Percentiles rank a stretch among this genome's conserved stretches.
Evolutionary conservation across 495 filamentous ascomycete genomes (phyloP).

Genomic region (Penicillium riverlandense): DNA sequence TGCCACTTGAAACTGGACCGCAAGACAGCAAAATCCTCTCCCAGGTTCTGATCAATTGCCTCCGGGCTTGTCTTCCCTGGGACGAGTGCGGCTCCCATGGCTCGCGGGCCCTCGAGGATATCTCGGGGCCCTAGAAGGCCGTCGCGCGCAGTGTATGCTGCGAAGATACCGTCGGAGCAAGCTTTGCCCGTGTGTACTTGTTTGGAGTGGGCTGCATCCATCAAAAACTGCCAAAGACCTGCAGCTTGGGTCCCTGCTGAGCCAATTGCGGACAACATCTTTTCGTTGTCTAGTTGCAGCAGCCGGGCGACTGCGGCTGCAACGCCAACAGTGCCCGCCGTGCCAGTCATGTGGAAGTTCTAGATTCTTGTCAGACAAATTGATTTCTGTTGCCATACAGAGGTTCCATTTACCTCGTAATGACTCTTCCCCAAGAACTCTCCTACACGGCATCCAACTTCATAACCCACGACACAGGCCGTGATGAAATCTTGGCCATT

Average conservation of each 20-base stretch:
- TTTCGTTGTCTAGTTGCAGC: constrained; percentile 13
- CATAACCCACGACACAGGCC: constrained; percentile 30
- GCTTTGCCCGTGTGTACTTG: constrained; percentile 32
- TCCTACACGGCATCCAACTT: constrained; percentile 26
- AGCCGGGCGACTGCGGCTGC: constrained; percentile 23
- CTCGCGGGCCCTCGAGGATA: constrained; percentile 28
- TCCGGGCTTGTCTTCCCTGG: constrained; percentile 17
- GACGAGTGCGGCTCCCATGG: constrained; percentile 24
- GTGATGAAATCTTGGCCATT: constrained; percentile 27
- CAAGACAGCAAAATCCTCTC: constrained; percentile 17
- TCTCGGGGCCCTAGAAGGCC: constrained; percentile 25
- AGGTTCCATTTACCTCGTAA: constrained; percentile 18
- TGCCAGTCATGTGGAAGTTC: constrained; percentile 29
- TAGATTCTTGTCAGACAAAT: constrained; percentile 3
- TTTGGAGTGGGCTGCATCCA: constrained; percentile 30
- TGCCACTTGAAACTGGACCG: constrained; percentile 33
- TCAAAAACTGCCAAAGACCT: constrained; percentile 30
- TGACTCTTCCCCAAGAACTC: constrained; percentile 27
- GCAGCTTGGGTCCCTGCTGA: constrained; percentile 32
- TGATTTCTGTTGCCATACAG: no score
- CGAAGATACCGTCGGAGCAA: constrained; percentile 30
- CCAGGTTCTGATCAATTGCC: constrained; percentile 23
- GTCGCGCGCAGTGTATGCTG: constrained; percentile 22
- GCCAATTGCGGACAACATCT: constrained; percentile 24
- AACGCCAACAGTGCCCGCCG: constrained; percentile 25